Base-by-base conservation (phyloP, 345 rosid genomes). In the Hirschfeldia incana region DNA sequence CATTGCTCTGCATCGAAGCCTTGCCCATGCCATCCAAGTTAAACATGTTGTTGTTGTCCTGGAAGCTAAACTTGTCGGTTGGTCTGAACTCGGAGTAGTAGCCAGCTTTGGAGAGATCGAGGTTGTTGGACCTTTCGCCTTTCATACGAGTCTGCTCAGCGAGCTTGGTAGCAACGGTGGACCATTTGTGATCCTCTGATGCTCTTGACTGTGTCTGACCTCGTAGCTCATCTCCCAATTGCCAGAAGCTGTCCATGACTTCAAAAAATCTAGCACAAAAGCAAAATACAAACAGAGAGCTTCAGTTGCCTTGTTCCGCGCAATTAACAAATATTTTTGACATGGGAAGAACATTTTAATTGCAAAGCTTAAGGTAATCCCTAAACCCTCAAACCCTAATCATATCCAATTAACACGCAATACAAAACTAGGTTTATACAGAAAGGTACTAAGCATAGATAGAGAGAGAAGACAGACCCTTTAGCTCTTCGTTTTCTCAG, bases 221-320 rank as follows among this genome's bases (percentile, higher is more conserved):
- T 73, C 99, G 89, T n/a, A 95, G 94, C 80, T 95, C 98, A 80
- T 95, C 99, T 11, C 97, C 99, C 81, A 95, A 65, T 70, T 93
- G 94, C 98, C 99, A 95, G 82, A 89, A 93, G 88, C 91, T 93
- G 28, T 80, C 83, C 83, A 80, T 80, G 34, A 12, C 8, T 74
- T 30, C 11, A 1, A 7, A 29, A 13, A 80, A 64, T 13, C 72
- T 62, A 74, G 2, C 34, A 27, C 6, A 68, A 16, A 51, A 0
- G n/a, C 42, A 21, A 21, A 58, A 27, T 16, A 34, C 11, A 70
- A 28, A 78, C 9, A 37, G 11, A 60, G 58, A 67, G 6, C 21
- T 5, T 58, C 10, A 30, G 6, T 60, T 26, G 32, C 27, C 61
- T 57, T 3, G 42, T 42, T 39, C 21, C 21, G 15, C 15, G 13